Evolutionary conservation across 73 alveolate species (phyloP).

Genomic region (Paramecium bursaria): DNA sequence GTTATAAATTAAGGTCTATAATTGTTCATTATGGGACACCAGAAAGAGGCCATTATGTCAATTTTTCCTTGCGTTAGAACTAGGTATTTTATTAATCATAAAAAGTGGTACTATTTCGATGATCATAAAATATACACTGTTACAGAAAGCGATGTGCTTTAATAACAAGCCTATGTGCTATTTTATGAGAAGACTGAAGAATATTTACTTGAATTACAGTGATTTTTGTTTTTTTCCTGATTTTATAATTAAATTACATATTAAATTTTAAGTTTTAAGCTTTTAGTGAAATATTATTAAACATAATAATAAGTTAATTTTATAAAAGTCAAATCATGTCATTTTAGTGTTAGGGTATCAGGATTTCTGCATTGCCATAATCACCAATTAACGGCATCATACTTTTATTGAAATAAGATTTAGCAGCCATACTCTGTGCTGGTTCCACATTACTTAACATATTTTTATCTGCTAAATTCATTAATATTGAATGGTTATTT

Average conservation of each 20-base stretch:
- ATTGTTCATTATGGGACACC: constrained; percentile 53
- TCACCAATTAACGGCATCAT: constrained; percentile 53
- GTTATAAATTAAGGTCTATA: constrained; percentile 48
- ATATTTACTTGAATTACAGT: constrained; percentile 39
- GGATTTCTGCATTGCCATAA: constrained; percentile 52
- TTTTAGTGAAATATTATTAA: no score
- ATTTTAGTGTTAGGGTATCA: constrained; percentile 27
- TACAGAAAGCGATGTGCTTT: constrained; percentile 56
- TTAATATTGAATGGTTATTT: not conserved
- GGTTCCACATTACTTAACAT: constrained; percentile 17
- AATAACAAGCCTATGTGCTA: constrained; percentile 43
- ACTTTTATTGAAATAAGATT: constrained; percentile 49
- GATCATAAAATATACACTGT: constrained; percentile 49
- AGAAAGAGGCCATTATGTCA: constrained; percentile 56
- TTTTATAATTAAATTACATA: not conserved
- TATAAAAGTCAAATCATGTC: constrained; percentile 56
- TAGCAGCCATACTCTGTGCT: constrained; percentile 22
- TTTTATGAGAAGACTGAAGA: constrained; percentile 39
- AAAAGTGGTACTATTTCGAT: constrained; percentile 51
- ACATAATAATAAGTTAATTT: not conserved
- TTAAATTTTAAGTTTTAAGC: no score
- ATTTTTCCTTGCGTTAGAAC: constrained; percentile 18
- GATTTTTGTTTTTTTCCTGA: no score
- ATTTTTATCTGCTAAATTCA: constrained; percentile 41
- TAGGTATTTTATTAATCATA: not conserved